Base-by-base conservation (phyloP, 768 basidiomycete genomes). In the Russula compacta region DNA sequence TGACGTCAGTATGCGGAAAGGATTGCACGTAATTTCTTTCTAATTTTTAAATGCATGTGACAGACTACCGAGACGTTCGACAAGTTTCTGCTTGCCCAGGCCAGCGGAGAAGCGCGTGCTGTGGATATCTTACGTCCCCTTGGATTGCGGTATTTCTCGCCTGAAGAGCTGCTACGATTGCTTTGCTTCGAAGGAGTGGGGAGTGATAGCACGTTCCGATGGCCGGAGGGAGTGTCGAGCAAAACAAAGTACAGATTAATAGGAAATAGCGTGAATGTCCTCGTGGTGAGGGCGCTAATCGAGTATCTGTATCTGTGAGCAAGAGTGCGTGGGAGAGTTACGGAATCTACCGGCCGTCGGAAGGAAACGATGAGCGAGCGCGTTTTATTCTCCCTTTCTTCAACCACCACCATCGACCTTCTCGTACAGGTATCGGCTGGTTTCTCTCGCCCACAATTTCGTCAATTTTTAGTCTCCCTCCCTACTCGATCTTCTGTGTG, bases 191-290 rank as follows among this genome's bases (percentile, higher is more conserved):
- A 77, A 9, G 71, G 72, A 58, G 4, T 60, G 9, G 56, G 50
- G 17, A 54, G 46, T 32, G 7, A 52, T 17, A 44, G 43, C 35
- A 19, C 52, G 10, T 87, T 90, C 66, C 58, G 70, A n/a, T 92
- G 89, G 87, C 88, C 89, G 4, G 65, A 70, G 7, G 69, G 69
- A 2, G 71, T 88, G 10, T 83, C 86, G 3, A 78, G 68, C 1
- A 90, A 87, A 71, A 82, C 85, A 10, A 85, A 83, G 69, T 91
- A 92, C 65, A 79, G 82, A 50, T 74, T 91, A 33, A 85, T 92
- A 57, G 90, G 90, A 17, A 92, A 92, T 70, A 90, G 89, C 59
- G 83, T 92, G 8, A 92, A 92, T 70, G 87, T 91, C 7, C 75
- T 75, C 58, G 89, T 91, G 11, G 83, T 92, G 0, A 76, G 79